Conservation (phyloP, 1,284 basidiomycete genomes). For the Fomitiporia mediterranea region DNA sequence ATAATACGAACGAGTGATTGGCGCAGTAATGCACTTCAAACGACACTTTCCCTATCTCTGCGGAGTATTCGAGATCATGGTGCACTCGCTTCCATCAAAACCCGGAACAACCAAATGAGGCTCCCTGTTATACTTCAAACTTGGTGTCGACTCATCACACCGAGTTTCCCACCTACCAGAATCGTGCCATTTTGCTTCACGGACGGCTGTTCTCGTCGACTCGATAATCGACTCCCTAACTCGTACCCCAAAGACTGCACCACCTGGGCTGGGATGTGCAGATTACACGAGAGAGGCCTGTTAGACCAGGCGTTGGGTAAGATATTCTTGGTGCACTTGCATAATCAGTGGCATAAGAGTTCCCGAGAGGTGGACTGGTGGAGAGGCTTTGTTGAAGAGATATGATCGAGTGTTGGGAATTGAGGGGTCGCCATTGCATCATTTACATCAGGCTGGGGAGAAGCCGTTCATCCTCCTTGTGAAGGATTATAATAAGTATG, state of each 20-base stretch:
- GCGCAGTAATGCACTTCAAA: constrained; percentile 88
- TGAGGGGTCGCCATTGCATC: neutral
- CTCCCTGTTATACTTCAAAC: constrained; percentile 82
- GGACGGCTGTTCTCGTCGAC: constrained; percentile 83
- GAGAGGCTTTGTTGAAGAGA: constrained; percentile 63
- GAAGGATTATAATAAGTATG: constrained; percentile 10
- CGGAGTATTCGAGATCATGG: constrained; percentile 90
- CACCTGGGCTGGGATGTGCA: constrained; percentile 50
- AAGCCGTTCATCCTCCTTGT: neutral
- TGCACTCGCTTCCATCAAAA: constrained; percentile 64
- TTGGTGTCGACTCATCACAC: constrained; percentile 73
- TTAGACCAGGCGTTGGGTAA: constrained; percentile 63
- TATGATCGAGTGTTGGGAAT: constrained; percentile 41
- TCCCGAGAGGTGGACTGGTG: constrained; percentile 77
- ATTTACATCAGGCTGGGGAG: constrained; percentile 1
- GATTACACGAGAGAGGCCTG: constrained; percentile 56
- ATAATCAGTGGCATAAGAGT: constrained; percentile 87
- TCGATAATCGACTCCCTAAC: constrained; percentile 87
- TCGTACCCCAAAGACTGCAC: constrained; percentile 74
- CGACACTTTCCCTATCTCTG: constrained; percentile 89
- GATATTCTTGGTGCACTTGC: constrained; percentile 84
- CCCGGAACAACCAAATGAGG: constrained; percentile 89
- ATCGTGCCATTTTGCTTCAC: constrained; percentile 91
- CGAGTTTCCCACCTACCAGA: constrained; percentile 80
- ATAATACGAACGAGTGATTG: constrained; percentile 77